Conservation (phyloP, 2,329 filamentous ascomycete genomes). For the Neonectria faginata region DNA sequence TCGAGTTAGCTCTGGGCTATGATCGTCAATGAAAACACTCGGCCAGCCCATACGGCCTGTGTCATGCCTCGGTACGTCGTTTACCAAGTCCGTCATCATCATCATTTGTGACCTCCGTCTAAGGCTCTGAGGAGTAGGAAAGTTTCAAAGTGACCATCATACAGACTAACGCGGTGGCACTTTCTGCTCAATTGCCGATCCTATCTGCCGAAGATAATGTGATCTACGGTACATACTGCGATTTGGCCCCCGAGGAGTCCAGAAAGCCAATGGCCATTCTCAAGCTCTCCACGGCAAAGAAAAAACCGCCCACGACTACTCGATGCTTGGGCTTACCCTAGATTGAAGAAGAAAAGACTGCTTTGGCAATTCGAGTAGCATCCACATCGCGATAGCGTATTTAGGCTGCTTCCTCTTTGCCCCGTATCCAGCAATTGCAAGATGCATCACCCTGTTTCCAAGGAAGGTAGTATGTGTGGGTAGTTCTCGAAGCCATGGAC, state of each 20-base stretch:
- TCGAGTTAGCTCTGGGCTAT: neutral
- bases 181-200: neutral
- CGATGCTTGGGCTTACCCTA: neutral
- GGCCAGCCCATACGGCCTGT: neutral
- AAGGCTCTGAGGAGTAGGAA: neutral
- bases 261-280: conserved; percentile 33
- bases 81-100: neutral
- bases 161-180: neutral
- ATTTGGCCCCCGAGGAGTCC: conserved; percentile 1
- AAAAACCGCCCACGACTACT: neutral
- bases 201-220: neutral
- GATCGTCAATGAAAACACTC: neutral
- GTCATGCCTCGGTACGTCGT: neutral
- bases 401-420: no score
- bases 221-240: neutral
- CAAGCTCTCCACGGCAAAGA: conserved; percentile 15
- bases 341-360: neutral
- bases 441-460: no score
- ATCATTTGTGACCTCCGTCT: neutral
- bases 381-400: neutral
- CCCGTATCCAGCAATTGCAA: no score
- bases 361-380: neutral
- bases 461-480: no score
- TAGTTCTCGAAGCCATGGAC: no score
- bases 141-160: neutral